Evolutionary conservation across 805 yeast species (phyloP).

Genomic region (Saccharomyces jurei): DNA sequence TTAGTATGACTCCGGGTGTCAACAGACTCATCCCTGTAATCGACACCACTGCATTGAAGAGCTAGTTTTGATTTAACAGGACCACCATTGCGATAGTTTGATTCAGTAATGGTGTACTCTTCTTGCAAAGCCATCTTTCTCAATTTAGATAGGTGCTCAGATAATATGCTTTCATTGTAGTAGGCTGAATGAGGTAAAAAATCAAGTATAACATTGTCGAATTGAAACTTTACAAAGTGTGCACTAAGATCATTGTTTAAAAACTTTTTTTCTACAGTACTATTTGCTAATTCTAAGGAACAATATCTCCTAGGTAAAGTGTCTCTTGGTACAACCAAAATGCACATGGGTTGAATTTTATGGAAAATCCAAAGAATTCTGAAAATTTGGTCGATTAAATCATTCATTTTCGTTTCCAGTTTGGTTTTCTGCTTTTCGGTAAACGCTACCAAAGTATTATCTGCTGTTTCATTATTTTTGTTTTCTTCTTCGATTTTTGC

Average conservation of each 20-base stretch:
- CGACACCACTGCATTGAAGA: conserved; percentile 74
- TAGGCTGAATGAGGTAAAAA: conserved; percentile 29
- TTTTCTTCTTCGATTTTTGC: conserved; percentile 27
- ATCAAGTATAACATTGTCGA: conserved; percentile 30
- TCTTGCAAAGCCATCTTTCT: conserved; percentile 53
- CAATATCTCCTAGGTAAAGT: conserved; percentile 67
- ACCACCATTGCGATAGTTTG: background rate
- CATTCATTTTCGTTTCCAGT: conserved; percentile 25
- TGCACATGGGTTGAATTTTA: conserved; percentile 71
- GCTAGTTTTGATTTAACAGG: conserved; percentile 2
- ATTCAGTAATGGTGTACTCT: conserved; percentile 10
- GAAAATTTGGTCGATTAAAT: conserved; percentile 28
- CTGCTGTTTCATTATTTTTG: conserved; percentile 1
- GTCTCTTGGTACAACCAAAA: conserved; percentile 70
- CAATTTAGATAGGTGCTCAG: conserved; percentile 52
- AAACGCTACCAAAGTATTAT: conserved; percentile 2
- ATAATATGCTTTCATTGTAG: conserved; percentile 30
- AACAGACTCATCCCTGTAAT: conserved; percentile 60
- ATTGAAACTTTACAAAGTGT: conserved; percentile 64
- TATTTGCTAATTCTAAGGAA: conserved; percentile 86
- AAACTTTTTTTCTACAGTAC: conserved; percentile 71
- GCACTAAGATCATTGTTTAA: conserved; percentile 73
- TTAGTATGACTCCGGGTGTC: conserved; percentile 67
- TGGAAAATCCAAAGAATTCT: conserved; percentile 44
- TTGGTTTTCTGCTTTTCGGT: conserved; percentile 13